A percentile compares a stretch with the other conserved stretches of the same genome.
Evolutionary conservation across 495 filamentous ascomycete species (phyloP).

Genomic region (Rhypophila decipiens): DNA sequence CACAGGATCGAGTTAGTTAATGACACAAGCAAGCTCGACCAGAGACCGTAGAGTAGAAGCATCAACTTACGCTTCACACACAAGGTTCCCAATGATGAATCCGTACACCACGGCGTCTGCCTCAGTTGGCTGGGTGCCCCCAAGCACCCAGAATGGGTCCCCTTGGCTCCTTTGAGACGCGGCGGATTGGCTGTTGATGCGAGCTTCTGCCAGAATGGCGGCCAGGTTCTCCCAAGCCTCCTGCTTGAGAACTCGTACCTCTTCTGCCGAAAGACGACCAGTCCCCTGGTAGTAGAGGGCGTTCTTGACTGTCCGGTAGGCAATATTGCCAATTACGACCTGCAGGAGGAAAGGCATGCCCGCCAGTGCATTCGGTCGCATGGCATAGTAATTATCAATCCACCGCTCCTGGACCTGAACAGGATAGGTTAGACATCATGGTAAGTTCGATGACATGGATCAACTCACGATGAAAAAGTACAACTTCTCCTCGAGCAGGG

Average conservation of each 20-base stretch:
- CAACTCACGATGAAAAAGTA: conserved; percentile 45
- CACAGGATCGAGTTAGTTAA: neutral
- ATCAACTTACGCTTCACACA: conserved; percentile 49
- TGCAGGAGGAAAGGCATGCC: conserved; percentile 45
- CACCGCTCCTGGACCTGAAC: conserved; percentile 43
- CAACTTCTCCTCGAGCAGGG: conserved; percentile 56
- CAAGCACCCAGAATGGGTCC: conserved; percentile 52
- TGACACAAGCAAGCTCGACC: neutral
- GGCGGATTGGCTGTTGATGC: neutral
- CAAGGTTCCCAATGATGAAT: conserved; percentile 44
- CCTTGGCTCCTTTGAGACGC: conserved; percentile 7
- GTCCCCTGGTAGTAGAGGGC: conserved; percentile 53
- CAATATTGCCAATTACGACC: conserved; percentile 46
- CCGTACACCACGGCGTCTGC: conserved; percentile 52
- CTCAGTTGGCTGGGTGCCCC: conserved; percentile 48
- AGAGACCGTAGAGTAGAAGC: neutral
- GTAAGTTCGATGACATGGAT: neutral
- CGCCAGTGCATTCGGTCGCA: conserved; percentile 47
- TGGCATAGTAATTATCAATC: conserved; percentile 55
- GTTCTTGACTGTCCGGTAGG: conserved; percentile 35
- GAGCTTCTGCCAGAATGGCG: conserved; percentile 21
- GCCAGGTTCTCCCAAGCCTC: conserved; percentile 51
- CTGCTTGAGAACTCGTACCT: conserved; percentile 35
- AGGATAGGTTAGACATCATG: neutral
- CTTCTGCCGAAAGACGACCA: conserved; percentile 40